Percentiles rank a stretch among this genome's conserved stretches.
Conservation (phyloP, 495 filamentous ascomycete species). For the Tuber microsphaerosporum region DNA sequence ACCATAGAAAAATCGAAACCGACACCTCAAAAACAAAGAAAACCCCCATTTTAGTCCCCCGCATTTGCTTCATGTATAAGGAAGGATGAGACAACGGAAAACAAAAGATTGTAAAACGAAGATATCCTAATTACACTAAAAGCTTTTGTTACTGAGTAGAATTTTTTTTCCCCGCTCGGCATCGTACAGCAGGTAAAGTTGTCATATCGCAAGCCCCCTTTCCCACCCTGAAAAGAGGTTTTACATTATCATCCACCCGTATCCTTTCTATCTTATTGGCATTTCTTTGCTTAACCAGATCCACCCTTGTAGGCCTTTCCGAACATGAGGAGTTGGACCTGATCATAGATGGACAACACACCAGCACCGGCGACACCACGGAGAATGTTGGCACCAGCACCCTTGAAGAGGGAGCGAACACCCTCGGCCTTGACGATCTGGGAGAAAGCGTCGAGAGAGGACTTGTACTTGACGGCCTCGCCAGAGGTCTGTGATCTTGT, state of each 20-base stretch:
- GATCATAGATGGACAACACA: slow-evolving; percentile 99
- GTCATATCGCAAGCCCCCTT: slow-evolving; percentile 11
- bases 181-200: slow-evolving; percentile 23
- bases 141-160: slow-evolving; percentile 17
- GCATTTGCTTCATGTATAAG: slow-evolving; percentile 12
- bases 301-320: slow-evolving; percentile 98
- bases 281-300: slow-evolving; percentile 57
- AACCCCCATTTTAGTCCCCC: slow-evolving; percentile 15
- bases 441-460: slow-evolving; percentile 83
- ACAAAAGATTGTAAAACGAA: slow-evolving; percentile 7
- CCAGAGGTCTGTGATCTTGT: slow-evolving; percentile 46
- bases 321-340: slow-evolving; percentile 97
- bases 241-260: slow-evolving; percentile 18
- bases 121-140: slow-evolving; percentile 10
- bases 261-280: slow-evolving; percentile 16
- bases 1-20: slow-evolving; percentile 17
- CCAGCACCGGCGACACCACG: slow-evolving; percentile 99
- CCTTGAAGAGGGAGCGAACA: slow-evolving; percentile 98
- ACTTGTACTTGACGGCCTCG: slow-evolving; percentile 99
- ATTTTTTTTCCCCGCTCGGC: slow-evolving; percentile 2
- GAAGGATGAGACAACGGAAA: slow-evolving; percentile 4
- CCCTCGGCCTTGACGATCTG: slow-evolving; percentile 97
- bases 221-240: slow-evolving; percentile 10
- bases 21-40: slow-evolving; percentile 16
- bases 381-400: slow-evolving; percentile 99